Conservation (phyloP, 306 rosid species). For the Ormosia semicastrata region DNA sequence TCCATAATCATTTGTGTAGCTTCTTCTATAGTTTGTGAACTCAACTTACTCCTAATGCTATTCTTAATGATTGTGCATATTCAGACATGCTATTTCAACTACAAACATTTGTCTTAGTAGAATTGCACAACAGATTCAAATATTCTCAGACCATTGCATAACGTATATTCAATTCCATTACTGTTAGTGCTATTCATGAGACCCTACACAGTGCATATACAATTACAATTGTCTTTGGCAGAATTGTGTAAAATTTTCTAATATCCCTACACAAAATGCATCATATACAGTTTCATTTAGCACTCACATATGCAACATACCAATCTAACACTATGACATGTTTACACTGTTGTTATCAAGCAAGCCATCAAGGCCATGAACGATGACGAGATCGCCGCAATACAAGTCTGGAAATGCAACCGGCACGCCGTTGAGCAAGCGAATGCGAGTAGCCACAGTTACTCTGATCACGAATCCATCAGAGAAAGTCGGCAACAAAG, state of each 20-base stretch:
- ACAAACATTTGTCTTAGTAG: not conserved
- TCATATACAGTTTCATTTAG: not conserved
- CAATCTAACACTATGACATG: no score
- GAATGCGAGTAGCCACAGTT: slow-evolving; percentile 16
- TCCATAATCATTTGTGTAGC: no score
- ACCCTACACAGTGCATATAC: not conserved
- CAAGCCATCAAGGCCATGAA: slow-evolving; percentile 41
- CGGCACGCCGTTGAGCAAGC: slow-evolving; percentile 32
- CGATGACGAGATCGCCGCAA: slow-evolving; percentile 20
- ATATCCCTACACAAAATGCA: not conserved
- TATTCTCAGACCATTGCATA: not conserved
- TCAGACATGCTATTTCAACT: not conserved
- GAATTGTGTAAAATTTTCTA: not conserved
- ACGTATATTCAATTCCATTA: not conserved
- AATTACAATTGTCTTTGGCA: not conserved
- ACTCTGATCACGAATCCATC: slow-evolving; percentile 37
- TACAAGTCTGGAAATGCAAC: slow-evolving; percentile 29
- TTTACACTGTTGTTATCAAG: not conserved
- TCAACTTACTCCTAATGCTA: slow-evolving; percentile 4
- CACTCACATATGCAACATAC: not conserved
- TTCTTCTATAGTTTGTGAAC: not conserved
- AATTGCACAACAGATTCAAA: not conserved
- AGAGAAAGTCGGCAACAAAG: slow-evolving; percentile 28
- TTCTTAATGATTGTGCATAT: not conserved
- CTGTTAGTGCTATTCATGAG: not conserved